These are phyloP conservation scores for Wallacemonas collosoma DNA, from an alignment of 208 protist genomes.

Conservation along the genomic window DNA sequence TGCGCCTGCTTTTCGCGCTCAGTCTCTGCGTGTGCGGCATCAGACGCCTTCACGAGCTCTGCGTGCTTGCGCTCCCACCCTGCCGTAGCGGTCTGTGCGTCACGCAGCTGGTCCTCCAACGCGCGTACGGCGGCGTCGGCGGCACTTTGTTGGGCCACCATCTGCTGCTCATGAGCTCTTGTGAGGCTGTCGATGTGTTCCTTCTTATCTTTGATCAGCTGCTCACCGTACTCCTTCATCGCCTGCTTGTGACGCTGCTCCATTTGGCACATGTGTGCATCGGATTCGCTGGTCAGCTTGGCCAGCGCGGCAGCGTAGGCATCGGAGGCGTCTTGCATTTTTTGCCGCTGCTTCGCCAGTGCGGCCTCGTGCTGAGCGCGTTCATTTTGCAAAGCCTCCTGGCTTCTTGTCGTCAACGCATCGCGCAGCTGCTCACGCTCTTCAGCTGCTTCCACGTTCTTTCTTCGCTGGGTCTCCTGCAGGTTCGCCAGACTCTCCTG, in stretches of 20 bases:
- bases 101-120: slow-evolving; percentile 20
- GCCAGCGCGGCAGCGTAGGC: slow-evolving; percentile 14
- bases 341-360: slow-evolving; percentile 27
- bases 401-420: slow-evolving; percentile 17
- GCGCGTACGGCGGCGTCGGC: slow-evolving; percentile 15
- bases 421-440: slow-evolving; percentile 21
- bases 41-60: neutral
- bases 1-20: slow-evolving; percentile 31
- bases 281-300: slow-evolving; percentile 18
- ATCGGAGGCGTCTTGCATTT: slow-evolving; percentile 21
- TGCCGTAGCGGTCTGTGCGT: slow-evolving; percentile 9
- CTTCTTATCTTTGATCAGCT: slow-evolving; percentile 23
- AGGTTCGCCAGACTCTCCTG: slow-evolving; percentile 3
- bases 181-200: slow-evolving; percentile 9
- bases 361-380: slow-evolving; percentile 21
- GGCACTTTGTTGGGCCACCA: slow-evolving; percentile 6
- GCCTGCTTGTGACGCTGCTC: slow-evolving; percentile 21
- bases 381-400: slow-evolving; percentile 25
- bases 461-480: neutral
- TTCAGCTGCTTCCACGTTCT: slow-evolving; percentile 14
- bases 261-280: slow-evolving; percentile 14
- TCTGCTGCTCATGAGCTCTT: slow-evolving; percentile 11
- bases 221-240: slow-evolving; percentile 17
- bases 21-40: slow-evolving; percentile 16
- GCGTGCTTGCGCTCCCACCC: slow-evolving; percentile 17